These are phyloP conservation scores for Kazachstania psychrophila DNA, from an alignment of 805 yeast genomes.

Conservation along the genomic window DNA sequence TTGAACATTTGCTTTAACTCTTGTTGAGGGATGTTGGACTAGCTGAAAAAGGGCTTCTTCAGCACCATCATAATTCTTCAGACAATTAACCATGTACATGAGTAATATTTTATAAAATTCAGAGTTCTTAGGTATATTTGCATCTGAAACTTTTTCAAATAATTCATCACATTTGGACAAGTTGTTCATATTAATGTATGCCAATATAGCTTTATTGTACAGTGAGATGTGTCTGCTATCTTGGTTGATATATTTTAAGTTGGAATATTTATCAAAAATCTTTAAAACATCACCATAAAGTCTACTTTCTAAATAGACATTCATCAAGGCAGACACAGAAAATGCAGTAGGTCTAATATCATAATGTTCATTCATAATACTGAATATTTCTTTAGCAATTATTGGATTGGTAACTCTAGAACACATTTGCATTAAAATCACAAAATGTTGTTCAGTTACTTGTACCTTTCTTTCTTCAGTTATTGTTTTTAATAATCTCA, in stretches of 20 bases:
- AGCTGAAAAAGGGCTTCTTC: slow-evolving; percentile 15
- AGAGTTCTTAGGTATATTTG: slow-evolving; percentile 11
- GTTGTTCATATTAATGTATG: slow-evolving; percentile 13
- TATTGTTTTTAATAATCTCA: slow-evolving; percentile 25
- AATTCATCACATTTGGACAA: slow-evolving; percentile 13
- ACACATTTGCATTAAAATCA: slow-evolving; percentile 21
- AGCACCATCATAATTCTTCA: slow-evolving; percentile 17
- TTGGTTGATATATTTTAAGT: background rate
- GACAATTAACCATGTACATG: slow-evolving; percentile 10
- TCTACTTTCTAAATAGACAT: slow-evolving; percentile 20
- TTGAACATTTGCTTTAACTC: slow-evolving; percentile 9
- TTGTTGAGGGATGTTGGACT: slow-evolving; percentile 8
- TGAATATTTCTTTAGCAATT: slow-evolving; percentile 26
- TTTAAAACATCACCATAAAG: slow-evolving; percentile 15
- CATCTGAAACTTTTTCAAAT: slow-evolving; percentile 9
- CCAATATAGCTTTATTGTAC: slow-evolving; percentile 19
- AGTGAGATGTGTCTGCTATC: slow-evolving; percentile 9
- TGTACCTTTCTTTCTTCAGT: slow-evolving; percentile 12
- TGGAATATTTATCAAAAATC: slow-evolving; percentile 16
- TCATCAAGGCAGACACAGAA: slow-evolving; percentile 22
- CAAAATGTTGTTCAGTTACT: slow-evolving; percentile 22
- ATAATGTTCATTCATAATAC: slow-evolving; percentile 24
- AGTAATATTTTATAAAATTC: slow-evolving; percentile 21
- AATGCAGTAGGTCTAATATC: slow-evolving; percentile 22
- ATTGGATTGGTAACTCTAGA: slow-evolving; percentile 19